phyloP scores from a whole-genome alignment of 202 grass and related monocot genomes.

The Bolboschoenoplectus hybrid region DNA sequence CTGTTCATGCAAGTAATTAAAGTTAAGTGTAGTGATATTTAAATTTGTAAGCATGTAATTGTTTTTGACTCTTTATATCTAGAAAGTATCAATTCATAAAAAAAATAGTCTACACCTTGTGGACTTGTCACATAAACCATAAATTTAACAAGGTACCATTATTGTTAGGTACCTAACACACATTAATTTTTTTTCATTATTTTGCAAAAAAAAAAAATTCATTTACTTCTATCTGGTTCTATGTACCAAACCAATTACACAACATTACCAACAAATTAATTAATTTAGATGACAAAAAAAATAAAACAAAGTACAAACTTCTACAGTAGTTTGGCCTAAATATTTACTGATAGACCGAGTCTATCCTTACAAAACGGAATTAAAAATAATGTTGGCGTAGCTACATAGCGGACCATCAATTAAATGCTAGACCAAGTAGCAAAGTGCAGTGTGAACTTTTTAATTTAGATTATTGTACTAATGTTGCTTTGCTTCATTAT shows the following conservation, averaged over 20 bases:
- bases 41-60: neutral
- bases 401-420: no score
- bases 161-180: no score
- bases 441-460: neutral
- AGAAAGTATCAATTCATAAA: neutral
- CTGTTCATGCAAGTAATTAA: neutral
- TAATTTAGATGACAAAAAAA: neutral
- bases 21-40: constrained; percentile 11
- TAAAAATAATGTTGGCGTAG: no score
- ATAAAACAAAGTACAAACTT: neutral
- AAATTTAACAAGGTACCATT: neutral
- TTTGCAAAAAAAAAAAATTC: no score
- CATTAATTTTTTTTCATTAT: no score
- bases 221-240: no score
- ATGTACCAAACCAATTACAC: no score
- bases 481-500: neutral
- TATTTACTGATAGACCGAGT: neutral
- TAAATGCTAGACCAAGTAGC: no score
- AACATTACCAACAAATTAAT: neutral
- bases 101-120: neutral
- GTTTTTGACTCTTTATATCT: constrained; percentile 7
- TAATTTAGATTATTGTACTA: neutral
- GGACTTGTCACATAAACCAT: neutral
- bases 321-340: neutral
- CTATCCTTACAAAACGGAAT: neutral